Percentiles rank a stretch among this genome's conserved stretches.
phyloP scores from a whole-genome alignment of 176 grass and related monocot genomes.

The Ampelocalamus luodianensis region DNA sequence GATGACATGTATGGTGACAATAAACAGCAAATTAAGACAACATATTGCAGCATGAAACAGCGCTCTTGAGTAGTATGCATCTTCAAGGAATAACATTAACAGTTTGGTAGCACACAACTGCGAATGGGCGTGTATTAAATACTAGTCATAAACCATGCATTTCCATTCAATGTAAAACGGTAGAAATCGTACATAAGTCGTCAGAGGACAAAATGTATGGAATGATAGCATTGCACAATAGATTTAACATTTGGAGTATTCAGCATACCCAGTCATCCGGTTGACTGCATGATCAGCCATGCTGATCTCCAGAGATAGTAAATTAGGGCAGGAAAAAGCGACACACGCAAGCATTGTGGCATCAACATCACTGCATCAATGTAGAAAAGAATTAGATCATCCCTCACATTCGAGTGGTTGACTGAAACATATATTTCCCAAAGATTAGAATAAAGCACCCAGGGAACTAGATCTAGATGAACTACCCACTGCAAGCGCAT shows the following conservation, averaged over 20 bases:
- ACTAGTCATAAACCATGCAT: conserved; percentile 1
- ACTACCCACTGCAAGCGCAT: neutral
- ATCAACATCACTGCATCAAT: conserved; percentile 82
- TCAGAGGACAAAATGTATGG: conserved; percentile 1
- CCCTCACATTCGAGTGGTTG: neutral
- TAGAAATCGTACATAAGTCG: neutral
- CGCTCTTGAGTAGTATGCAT: neutral
- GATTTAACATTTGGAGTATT: neutral
- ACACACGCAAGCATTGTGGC: conserved; percentile 76
- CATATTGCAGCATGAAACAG: conserved; percentile 23
- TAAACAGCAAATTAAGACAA: neutral
- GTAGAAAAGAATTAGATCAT: conserved; percentile 46
- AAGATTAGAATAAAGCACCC: neutral
- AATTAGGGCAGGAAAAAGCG: conserved; percentile 81
- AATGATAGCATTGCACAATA: neutral
- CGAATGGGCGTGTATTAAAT: neutral
- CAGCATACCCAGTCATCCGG: conserved; percentile 77
- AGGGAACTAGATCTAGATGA: conserved; percentile 11
- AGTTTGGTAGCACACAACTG: neutral
- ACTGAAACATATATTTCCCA: conserved; percentile 3
- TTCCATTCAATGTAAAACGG: neutral
- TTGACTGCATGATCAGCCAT: conserved; percentile 60
- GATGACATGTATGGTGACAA: conserved; percentile 13
- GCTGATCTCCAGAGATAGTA: conserved; percentile 72
- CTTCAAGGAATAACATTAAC: neutral